These are phyloP conservation scores for Thalassia testudinum DNA, from an alignment of 116 monocot species.

Conservation along the genomic window DNA sequence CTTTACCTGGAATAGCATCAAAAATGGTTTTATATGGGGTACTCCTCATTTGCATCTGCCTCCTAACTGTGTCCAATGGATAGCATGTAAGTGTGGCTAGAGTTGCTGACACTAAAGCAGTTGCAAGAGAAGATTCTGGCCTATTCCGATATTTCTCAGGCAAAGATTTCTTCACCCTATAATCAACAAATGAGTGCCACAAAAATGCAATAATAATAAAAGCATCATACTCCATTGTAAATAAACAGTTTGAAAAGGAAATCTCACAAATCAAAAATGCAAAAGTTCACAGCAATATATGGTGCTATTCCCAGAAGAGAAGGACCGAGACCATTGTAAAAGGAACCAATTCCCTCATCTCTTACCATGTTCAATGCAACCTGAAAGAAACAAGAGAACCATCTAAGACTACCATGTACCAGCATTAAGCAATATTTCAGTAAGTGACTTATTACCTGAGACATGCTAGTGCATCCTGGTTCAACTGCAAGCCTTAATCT, in stretches of 20 bases:
- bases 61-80: slow-evolving; percentile 87
- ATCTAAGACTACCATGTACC: neutral
- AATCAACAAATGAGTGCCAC: neutral
- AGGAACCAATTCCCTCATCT: slow-evolving; percentile 86
- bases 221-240: too few species aligned
- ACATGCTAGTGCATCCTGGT: slow-evolving; percentile 74
- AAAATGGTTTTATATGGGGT: slow-evolving; percentile 67
- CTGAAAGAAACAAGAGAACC: slow-evolving; percentile 13
- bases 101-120: slow-evolving; percentile 81
- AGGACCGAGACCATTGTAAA: slow-evolving; percentile 87
- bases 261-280: slow-evolving; percentile 92
- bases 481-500: slow-evolving; percentile 85
- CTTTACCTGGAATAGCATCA: slow-evolving; percentile 78
- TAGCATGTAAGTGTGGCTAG: slow-evolving; percentile 85
- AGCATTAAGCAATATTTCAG: neutral
- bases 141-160: slow-evolving; percentile 79
- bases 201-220: too few species aligned
- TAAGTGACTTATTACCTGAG: slow-evolving; percentile 47
- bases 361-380: slow-evolving; percentile 77
- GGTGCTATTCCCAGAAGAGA: slow-evolving; percentile 91
- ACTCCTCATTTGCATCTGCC: slow-evolving; percentile 96
- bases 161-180: slow-evolving; percentile 86
- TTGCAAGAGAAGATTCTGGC: slow-evolving; percentile 75
- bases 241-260: slow-evolving; percentile 4
- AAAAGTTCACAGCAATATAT: slow-evolving; percentile 96